Conservation (phyloP, 371 early-diverging fungal species). For the Catenaria anguillulae region DNA sequence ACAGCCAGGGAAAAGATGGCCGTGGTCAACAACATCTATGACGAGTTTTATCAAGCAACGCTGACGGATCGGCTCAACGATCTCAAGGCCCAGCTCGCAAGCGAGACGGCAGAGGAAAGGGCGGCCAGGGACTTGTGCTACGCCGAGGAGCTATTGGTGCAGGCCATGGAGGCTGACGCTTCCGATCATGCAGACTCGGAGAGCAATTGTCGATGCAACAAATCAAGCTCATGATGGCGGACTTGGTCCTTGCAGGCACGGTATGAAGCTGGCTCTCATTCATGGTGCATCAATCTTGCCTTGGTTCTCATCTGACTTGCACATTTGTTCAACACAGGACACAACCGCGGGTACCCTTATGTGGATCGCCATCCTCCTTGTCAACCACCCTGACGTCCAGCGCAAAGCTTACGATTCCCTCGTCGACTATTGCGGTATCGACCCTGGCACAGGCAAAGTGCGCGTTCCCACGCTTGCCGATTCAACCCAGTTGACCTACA, state of each 20-base stretch:
- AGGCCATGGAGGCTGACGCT: background rate
- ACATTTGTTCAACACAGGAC: background rate
- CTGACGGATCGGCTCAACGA: background rate
- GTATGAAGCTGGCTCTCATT: background rate
- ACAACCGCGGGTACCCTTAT: background rate
- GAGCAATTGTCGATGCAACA: background rate
- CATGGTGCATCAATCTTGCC: background rate
- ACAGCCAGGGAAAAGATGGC: background rate
- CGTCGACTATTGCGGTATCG: too few relatives aligned
- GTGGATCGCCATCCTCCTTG: background rate
- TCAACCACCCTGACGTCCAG: background rate
- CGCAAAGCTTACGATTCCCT: too few relatives aligned
- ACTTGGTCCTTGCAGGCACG: background rate
- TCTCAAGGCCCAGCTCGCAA: background rate
- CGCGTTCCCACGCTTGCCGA: slow-evolving; percentile 12
- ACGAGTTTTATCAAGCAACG: background rate
- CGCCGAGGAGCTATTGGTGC: too few relatives aligned
- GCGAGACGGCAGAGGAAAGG: background rate
- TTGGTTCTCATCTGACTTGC: background rate
- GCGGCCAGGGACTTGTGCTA: too few relatives aligned
- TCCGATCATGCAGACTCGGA: background rate
- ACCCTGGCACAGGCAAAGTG: too few relatives aligned
- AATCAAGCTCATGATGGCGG: slow-evolving; percentile 3
- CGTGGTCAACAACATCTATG: background rate
- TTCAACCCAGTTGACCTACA: slow-evolving; percentile 15